These are phyloP conservation scores for Viola odorata DNA, from an alignment of 345 rosid species.

Conservation along the genomic window DNA sequence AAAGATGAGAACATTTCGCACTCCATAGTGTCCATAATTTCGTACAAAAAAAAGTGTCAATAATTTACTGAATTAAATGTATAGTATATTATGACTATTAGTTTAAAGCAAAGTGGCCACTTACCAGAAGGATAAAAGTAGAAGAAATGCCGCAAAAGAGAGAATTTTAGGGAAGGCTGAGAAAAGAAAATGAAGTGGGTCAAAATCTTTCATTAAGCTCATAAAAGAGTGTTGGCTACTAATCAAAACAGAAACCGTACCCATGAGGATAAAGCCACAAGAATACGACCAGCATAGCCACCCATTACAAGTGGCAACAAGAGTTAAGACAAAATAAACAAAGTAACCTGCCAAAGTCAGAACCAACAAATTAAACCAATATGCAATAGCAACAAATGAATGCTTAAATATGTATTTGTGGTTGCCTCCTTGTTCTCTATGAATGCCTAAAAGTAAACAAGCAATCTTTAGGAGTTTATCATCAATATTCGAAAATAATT, in stretches of 20 bases:
- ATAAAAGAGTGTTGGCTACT: background rate
- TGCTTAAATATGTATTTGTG: background rate
- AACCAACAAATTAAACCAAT: background rate
- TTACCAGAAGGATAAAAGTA: constrained; percentile 67
- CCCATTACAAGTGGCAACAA: constrained; percentile 41
- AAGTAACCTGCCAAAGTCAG: constrained; percentile 41
- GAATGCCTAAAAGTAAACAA: background rate
- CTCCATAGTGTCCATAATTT: too few relatives aligned
- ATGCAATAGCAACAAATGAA: background rate
- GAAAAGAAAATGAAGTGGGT: constrained; percentile 16
- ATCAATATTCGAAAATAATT: background rate
- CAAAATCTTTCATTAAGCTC: constrained; percentile 7
- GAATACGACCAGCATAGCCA: constrained; percentile 58
- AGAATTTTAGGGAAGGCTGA: constrained; percentile 62
- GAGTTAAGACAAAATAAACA: constrained; percentile 39
- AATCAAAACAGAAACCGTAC: constrained; percentile 28
- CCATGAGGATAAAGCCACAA: constrained; percentile 61
- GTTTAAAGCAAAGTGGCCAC: constrained; percentile 1
- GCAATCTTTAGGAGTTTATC: background rate
- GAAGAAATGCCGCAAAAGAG: constrained; percentile 53
- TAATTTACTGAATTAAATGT: too few relatives aligned
- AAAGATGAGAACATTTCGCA: too few relatives aligned
- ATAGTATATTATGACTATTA: background rate
- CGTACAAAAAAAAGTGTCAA: too few relatives aligned
- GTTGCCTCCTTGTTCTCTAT: background rate